These are phyloP conservation scores for Populus tomentosa DNA, from an alignment of 441 rosid species.

Conservation along the genomic window DNA sequence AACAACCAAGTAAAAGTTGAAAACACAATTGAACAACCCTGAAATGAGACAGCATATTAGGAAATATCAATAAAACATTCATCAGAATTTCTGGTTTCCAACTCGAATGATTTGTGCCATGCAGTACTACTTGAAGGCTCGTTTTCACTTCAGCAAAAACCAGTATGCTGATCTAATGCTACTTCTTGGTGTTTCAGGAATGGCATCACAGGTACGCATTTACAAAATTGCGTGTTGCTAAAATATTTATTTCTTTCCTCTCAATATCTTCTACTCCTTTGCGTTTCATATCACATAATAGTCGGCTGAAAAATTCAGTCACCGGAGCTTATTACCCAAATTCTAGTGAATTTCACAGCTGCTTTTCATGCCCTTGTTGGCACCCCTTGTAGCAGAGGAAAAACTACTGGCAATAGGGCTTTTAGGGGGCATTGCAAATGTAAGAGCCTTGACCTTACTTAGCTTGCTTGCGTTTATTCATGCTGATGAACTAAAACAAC, in stretches of 20 bases:
- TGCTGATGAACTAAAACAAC: background rate
- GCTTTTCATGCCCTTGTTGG: constrained; percentile 60
- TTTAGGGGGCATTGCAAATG: constrained; percentile 41
- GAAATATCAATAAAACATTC: background rate
- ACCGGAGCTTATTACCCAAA: background rate
- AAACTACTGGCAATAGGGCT: constrained; percentile 73
- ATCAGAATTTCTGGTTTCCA: background rate
- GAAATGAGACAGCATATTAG: background rate
- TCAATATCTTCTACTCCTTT: background rate
- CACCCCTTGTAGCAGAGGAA: constrained; percentile 52
- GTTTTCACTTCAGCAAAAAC: constrained; percentile 74
- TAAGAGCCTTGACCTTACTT: constrained; percentile 17
- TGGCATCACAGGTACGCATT: constrained; percentile 58
- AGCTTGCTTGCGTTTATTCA: background rate
- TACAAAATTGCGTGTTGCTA: background rate
- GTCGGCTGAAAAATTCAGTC: background rate
- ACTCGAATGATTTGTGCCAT: constrained; percentile 3
- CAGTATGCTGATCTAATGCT: constrained; percentile 79
- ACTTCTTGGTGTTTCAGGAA: constrained; percentile 39
- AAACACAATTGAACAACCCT: background rate
- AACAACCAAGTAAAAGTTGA: background rate
- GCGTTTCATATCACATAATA: background rate
- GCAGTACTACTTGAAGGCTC: constrained; percentile 89
- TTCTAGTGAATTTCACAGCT: constrained; percentile 42
- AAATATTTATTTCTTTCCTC: background rate